Evolutionary conservation across 352 stramenopile species (phyloP), one percentile per base, ranked within the genome.

Genomic region (Globisporangium echinulatum): DNA sequence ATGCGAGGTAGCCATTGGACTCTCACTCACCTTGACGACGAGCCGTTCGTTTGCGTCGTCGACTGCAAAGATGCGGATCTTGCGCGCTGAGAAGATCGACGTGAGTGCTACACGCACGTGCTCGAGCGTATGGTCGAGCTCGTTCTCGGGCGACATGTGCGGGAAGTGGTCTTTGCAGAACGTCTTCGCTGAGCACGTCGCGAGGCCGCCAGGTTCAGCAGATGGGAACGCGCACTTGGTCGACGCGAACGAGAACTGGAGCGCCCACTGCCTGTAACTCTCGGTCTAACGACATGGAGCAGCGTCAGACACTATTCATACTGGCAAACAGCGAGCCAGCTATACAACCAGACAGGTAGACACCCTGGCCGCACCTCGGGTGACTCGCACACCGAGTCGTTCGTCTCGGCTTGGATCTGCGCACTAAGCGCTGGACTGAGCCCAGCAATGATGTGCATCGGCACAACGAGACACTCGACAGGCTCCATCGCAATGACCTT

Each of bases 81-180:
- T 75, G 1, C 74, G 64, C 38, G 80, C 81, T 5, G 67, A 72
- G 56, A 92, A 92, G 56, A 78, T 71, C 3, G 65, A 68, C 10
- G 68, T 79, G 13, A 92, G 63, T 0, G 77, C 70, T 14, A 67
- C 76, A 63, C 87, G 79, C 58, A 87, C 58, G 51, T 83, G 81
- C 61, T 92, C 82, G 3, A 90, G 69, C 4, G 81, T 88, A 52
- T 90, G 80, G 58, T 92, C 80, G 0, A 90, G 62, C 58, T 92
- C 83, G 46, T 88, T 86, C 50, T 92, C 83, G 0, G 83, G 83
- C 13, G 77, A 82, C 33, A 92, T 85, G 48, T 83, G 83, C 11
- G 82, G 65, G n/a, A 90, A 77, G 44, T 85, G 72, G 38, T 92
- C 80, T 39, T 89, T 88, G 69, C 75, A 87, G 58, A 88, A 92